Evolutionary conservation across 441 rosid species (phyloP), one percentile per base, ranked within the genome.

Genomic region (Pelargonium australe): DNA sequence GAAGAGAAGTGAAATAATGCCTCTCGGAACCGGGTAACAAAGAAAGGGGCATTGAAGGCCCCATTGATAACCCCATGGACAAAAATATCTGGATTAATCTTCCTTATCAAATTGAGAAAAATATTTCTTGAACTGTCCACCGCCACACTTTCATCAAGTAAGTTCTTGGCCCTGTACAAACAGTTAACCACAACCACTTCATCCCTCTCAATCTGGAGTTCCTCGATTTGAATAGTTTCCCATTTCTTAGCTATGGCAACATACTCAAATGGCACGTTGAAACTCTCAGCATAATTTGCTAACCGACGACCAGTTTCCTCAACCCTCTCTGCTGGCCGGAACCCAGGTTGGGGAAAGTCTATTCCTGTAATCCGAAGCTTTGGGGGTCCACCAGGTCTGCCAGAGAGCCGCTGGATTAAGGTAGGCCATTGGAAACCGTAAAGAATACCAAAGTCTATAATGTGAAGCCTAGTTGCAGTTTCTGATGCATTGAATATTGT

Each of bases 1-100:
- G 98, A 84, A 63, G 98, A 93, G 82, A 85, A 93, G 79, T 91
- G 96, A 78, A 86, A 88, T 55, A 93, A 77, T 57, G 90, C 96
- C 78, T 93, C 97, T 1, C 91, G 82, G 66, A 91, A 91, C 65
- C 97, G 72, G 13, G 98, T 93, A 12, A 89, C 87, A 13, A 87
- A 93, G 78, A 93, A 91, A 0, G 98, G 97, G n/a, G 96, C 97
- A 57, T 79, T 89, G 69, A 82, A 88, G 20, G 85, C 82, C 45
- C 89, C 96, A 65, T 87, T 91, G 11, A 78, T 84, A 65, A 86
- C 77, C 40, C 95, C 96, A 25, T 84, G 91, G 73, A 91, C 77
- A 74, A 93, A 93, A 71, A 89, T 51, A 64, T 81, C 82, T 0
- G 98, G 97, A 60, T 82, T 83, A 49, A 86, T 88, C 84, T 84